These are phyloP conservation scores for Alternaria sp. DNA, from an alignment of 2,329 filamentous ascomycete species.

Conservation along the genomic window DNA sequence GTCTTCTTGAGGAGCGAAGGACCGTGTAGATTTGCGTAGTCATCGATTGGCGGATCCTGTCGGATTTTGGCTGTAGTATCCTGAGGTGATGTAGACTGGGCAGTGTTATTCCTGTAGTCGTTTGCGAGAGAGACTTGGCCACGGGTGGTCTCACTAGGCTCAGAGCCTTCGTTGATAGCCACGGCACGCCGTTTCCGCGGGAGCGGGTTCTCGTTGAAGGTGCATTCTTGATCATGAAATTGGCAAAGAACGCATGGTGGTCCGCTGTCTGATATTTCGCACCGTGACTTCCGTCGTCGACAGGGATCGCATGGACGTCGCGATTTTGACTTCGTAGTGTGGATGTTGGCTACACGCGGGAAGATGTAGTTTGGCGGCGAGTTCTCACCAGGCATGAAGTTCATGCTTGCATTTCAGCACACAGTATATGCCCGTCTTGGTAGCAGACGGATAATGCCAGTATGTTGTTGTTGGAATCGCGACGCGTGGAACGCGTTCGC, in stretches of 20 bases:
- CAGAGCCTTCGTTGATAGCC: constrained; percentile 2
- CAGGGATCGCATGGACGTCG: constrained; percentile 70
- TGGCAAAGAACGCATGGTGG: constrained; percentile 70
- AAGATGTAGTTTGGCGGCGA: constrained; percentile 22
- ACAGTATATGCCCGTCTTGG: neutral
- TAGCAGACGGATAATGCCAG: neutral
- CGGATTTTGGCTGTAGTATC: constrained; percentile 24
- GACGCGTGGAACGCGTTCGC: neutral
- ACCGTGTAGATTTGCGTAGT: constrained; percentile 44
- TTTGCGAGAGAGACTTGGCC: neutral
- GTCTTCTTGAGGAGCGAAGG: constrained; percentile 46
- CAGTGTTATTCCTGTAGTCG: neutral
- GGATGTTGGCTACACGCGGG: constrained; percentile 1
- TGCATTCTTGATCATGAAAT: constrained; percentile 71
- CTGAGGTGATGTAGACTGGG: constrained; percentile 11
- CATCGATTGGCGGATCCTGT: constrained; percentile 33
- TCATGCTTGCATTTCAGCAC: constrained; percentile 17
- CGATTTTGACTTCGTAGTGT: constrained; percentile 24
- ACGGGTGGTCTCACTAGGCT: neutral
- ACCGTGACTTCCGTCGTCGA: constrained; percentile 68
- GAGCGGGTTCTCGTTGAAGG: constrained; percentile 70
- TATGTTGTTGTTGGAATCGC: neutral
- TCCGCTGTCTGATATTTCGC: constrained; percentile 71
- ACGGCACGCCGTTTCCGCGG: constrained; percentile 69
- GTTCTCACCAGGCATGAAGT: constrained; percentile 17